phyloP scores from a whole-genome alignment of 495 filamentous ascomycete species.

The Lasiosphaeria hispida region DNA sequence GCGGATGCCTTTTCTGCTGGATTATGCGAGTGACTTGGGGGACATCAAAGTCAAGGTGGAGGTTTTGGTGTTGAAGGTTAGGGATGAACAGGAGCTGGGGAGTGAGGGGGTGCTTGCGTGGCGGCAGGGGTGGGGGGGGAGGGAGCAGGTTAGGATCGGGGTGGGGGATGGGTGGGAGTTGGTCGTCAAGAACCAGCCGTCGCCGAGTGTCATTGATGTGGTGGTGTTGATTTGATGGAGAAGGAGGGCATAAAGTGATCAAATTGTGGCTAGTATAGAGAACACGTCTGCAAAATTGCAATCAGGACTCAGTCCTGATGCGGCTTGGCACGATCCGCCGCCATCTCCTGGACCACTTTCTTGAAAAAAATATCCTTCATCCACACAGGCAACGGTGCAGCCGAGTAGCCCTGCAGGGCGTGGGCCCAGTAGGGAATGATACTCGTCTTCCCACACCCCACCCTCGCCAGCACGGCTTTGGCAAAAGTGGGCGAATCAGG shows the following conservation, averaged over 20 bases:
- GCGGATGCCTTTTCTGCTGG: background rate
- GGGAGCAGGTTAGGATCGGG: background rate
- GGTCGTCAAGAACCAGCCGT: constrained; percentile 1
- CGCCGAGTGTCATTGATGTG: background rate
- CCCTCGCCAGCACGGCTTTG: constrained; percentile 23
- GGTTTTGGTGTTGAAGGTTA: background rate
- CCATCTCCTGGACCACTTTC: background rate
- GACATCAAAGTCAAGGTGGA: background rate
- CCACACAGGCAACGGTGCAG: background rate
- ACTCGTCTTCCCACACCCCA: constrained; percentile 25
- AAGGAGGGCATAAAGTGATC: background rate
- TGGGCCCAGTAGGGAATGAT: constrained; percentile 32
- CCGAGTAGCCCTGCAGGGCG: constrained; percentile 18
- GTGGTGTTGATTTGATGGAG: background rate
- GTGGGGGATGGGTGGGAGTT: background rate
- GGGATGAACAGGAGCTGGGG: background rate
- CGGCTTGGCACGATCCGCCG: background rate
- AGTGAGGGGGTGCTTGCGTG: background rate
- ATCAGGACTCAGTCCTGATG: too few relatives aligned
- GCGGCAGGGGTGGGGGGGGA: background rate
- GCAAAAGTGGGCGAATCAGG: constrained; percentile 27
- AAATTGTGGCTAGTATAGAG: too few relatives aligned
- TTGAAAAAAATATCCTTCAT: background rate
- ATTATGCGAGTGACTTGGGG: background rate
- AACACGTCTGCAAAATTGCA: too few relatives aligned